phyloP scores from a whole-genome alignment of 805 yeast genomes.

The Ogataea methylovora region DNA sequence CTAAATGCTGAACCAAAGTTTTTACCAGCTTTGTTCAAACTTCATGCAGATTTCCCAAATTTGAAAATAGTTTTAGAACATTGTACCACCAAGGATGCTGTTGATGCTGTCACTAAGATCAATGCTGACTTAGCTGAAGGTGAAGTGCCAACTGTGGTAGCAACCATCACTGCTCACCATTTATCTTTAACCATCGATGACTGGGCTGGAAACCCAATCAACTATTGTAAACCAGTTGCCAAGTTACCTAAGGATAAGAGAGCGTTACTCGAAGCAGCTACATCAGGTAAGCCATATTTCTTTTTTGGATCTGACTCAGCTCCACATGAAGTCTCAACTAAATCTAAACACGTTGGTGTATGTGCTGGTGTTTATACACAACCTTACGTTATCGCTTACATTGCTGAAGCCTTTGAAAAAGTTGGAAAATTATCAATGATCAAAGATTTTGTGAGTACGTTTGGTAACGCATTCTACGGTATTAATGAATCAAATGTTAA shows the following conservation, averaged over 20 bases:
- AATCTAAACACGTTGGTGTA: constrained; percentile 71
- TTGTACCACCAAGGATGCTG: constrained; percentile 87
- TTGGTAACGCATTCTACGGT: constrained; percentile 67
- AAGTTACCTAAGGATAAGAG: constrained; percentile 79
- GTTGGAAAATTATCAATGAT: constrained; percentile 57
- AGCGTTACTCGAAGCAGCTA: constrained; percentile 81
- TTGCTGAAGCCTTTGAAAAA: constrained; percentile 80
- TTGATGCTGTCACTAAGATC: constrained; percentile 65
- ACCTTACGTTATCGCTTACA: constrained; percentile 67
- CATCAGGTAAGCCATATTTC: constrained; percentile 85
- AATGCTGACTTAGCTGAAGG: constrained; percentile 33
- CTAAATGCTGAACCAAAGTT: constrained; percentile 91
- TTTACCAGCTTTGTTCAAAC: constrained; percentile 75
- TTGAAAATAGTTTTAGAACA: constrained; percentile 87
- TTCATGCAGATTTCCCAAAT: constrained; percentile 79
- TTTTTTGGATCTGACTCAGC: constrained; percentile 98
- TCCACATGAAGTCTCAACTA: constrained; percentile 83
- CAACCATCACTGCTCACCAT: constrained; percentile 95
- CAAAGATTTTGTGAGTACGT: constrained; percentile 65
- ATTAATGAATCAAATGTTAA: constrained; percentile 38
- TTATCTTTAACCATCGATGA: constrained; percentile 80
- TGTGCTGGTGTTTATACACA: constrained; percentile 99
- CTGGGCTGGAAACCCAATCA: constrained; percentile 95
- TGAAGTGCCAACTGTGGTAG: constrained; percentile 59
- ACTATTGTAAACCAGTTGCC: constrained; percentile 97